Conservation (phyloP, 768 basidiomycete genomes). For the Rhizopogon sp. region DNA sequence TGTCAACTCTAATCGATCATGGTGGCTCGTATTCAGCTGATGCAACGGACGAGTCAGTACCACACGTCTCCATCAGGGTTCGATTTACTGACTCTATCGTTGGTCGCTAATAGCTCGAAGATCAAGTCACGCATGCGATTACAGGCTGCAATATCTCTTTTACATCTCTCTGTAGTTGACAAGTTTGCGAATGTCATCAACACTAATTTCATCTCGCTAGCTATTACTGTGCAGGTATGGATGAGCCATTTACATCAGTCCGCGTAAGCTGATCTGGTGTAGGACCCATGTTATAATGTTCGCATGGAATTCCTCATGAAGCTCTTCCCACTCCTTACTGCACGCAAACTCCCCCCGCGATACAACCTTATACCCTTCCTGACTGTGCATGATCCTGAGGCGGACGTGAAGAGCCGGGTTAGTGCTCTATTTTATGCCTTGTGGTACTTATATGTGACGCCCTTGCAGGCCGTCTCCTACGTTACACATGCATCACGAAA, state of each 20-base stretch:
- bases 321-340: conserved; percentile 56
- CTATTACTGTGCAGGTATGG: conserved; percentile 72
- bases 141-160: conserved; percentile 73
- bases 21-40: conserved; percentile 63
- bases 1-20: conserved; percentile 64
- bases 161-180: conserved; percentile 67
- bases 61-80: not conserved
- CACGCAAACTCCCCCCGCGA: conserved; percentile 58
- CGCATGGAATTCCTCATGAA: conserved; percentile 76
- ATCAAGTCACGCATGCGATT: conserved; percentile 77
- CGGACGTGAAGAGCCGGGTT: conserved; percentile 68
- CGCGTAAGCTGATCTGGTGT: conserved; percentile 1
- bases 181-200: conserved; percentile 53
- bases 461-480: conserved; percentile 52
- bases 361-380: conserved; percentile 88
- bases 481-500: conserved; percentile 43
- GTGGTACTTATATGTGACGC: conserved; percentile 1
- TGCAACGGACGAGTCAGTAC: conserved; percentile 43
- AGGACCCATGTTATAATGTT: conserved; percentile 90
- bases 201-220: conserved; percentile 61
- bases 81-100: conserved; percentile 7
- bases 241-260: not conserved
- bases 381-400: conserved; percentile 87
- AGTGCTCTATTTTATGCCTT: conserved; percentile 11
- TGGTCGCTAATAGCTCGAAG: conserved; percentile 38